These are phyloP conservation scores for Primulina eburnea DNA, from an alignment of 257 asterid genomes.

Conservation along the genomic window DNA sequence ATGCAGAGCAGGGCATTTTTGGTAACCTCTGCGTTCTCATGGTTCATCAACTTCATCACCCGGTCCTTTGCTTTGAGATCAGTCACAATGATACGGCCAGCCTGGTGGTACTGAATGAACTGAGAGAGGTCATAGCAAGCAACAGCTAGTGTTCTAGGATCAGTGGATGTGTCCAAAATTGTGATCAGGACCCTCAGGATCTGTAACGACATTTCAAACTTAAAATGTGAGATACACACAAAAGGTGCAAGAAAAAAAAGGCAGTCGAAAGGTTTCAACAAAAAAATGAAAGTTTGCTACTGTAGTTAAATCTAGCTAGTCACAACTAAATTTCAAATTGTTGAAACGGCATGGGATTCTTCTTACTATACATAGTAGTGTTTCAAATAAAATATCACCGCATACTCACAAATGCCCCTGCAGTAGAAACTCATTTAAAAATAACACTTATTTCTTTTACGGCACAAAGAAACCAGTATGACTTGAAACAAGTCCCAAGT, in stretches of 20 bases:
- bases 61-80: constrained; percentile 95
- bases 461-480: too few species aligned
- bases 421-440: too few species aligned
- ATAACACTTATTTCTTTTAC: too few species aligned
- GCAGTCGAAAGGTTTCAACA: constrained; percentile 2
- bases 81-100: constrained; percentile 78
- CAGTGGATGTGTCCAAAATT: constrained; percentile 78
- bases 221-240: constrained; percentile 10
- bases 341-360: too few species aligned
- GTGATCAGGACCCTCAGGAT: constrained; percentile 81
- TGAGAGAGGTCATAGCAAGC: constrained; percentile 93
- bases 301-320: too few species aligned
- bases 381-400: too few species aligned
- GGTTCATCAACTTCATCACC: constrained; percentile 94
- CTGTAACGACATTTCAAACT: constrained; percentile 34
- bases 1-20: constrained; percentile 91
- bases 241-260: neutral
- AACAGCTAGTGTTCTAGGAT: constrained; percentile 81
- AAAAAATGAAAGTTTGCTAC: neutral
- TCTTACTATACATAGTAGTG: too few species aligned
- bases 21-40: constrained; percentile 81
- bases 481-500: neutral
- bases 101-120: constrained; percentile 86
- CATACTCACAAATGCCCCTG: too few species aligned
- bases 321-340: too few species aligned